Conservation (phyloP, 2,329 filamentous ascomycete species). For the Thielaviopsis populi region DNA sequence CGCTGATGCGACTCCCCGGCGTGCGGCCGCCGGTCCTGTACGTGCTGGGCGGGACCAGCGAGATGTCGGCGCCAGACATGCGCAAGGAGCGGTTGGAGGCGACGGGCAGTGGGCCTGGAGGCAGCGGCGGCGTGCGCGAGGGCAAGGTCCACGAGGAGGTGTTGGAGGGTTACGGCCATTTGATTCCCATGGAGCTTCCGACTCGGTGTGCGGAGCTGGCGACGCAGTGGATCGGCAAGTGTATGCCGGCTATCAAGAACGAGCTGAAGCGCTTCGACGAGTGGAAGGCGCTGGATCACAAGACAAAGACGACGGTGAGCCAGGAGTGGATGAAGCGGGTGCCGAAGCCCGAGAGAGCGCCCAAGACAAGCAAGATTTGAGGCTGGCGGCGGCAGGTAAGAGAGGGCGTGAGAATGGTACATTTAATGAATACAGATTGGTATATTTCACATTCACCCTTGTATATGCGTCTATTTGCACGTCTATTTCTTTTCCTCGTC, state of each 20-base stretch:
- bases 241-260: slow-evolving; percentile 40
- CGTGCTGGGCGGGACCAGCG: slow-evolving; percentile 48
- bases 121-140: slow-evolving; percentile 47
- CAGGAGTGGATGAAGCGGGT: slow-evolving; percentile 16
- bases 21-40: slow-evolving; percentile 54
- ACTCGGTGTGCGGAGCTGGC: slow-evolving; percentile 46
- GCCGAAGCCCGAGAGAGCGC: slow-evolving; percentile 5
- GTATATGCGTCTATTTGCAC: background rate
- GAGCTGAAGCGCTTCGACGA: slow-evolving; percentile 42
- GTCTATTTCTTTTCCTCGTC: slow-evolving; percentile 21
- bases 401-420: background rate
- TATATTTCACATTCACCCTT: background rate
- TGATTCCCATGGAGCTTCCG: slow-evolving; percentile 72
- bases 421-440: background rate
- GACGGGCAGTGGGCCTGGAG: slow-evolving; percentile 53
- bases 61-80: slow-evolving; percentile 36
- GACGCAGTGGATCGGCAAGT: slow-evolving; percentile 40
- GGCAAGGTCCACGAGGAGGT: slow-evolving; percentile 53
- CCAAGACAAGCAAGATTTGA: slow-evolving; percentile 6
- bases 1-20: slow-evolving; percentile 41
- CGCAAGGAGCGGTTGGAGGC: slow-evolving; percentile 43
- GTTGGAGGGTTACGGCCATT: slow-evolving; percentile 53
- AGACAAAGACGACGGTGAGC: slow-evolving; percentile 42
- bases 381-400: no score
- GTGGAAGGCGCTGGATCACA: slow-evolving; percentile 35